Base-by-base conservation (phyloP, 257 asterid species). In the Verbena officinalis region DNA sequence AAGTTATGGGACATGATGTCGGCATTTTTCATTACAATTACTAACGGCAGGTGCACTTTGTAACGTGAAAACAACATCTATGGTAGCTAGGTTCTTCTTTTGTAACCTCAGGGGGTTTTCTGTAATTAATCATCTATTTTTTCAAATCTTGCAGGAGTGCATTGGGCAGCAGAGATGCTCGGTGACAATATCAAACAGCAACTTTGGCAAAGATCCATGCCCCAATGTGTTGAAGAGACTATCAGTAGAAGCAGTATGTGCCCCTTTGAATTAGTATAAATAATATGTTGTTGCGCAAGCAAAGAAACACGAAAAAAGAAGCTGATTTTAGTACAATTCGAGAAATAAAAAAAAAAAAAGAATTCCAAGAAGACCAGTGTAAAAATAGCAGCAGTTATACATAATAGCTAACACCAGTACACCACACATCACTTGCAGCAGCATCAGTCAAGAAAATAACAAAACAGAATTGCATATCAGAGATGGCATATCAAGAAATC, bases 191-290 rank as follows among this genome's bases (percentile, higher is more conserved):
- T 75, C 96, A 55, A 92, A 78, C 75, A 75, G 70, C 44, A 87
- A 82, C 69, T 91, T 88, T 54, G 93, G 88, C 30, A 71, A 62
- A 34, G 98, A 92, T 69, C 97, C 98, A 33, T 92, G 98, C 62
- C 95, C 97, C 10, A 85, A 79, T 4, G 85, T 87, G 61, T 39
- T 82, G 68, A 92, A 89, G 70, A 74, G 91, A 56, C 59, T 89
- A 68, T 80, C 96, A 11, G 95, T 92, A 0, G 97, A 92, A 84
- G 97, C 97, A 44, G 58, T 80, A 50, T 92, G 97, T 63, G 53
- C 86, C 46, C 80, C 86, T 8, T 59, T 10, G 79, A 55, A 48
- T 56, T 72, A 64, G 70, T 19, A 59, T 31, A 55, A n/a, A n/a
- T 27, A 2, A 2, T 27, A 27, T 27, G 33, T 9, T 62, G 61